A percentile compares a stretch with the other conserved stretches of the same genome.
Evolutionary conservation across 2,329 filamentous ascomycete genomes (phyloP).

Genomic region (Sarocladiaceae sp.): DNA sequence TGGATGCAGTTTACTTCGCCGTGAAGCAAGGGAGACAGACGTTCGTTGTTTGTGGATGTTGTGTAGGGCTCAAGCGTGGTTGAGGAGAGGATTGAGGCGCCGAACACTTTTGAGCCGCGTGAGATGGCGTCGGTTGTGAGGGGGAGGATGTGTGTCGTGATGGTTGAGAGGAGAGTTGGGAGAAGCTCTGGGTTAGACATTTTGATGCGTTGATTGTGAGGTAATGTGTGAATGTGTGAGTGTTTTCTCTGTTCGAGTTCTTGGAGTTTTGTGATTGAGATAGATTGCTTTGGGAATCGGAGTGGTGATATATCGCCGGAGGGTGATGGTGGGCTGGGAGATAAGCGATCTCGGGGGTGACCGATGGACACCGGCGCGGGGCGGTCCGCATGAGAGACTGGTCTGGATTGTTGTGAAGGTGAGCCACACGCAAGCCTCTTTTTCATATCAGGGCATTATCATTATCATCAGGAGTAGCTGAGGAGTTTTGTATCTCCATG

Average conservation of each 20-base stretch:
- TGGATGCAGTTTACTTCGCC: slow-evolving; percentile 60
- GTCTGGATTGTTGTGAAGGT: too few species aligned
- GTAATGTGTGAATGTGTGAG: not conserved
- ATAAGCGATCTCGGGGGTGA: not conserved
- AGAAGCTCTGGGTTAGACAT: slow-evolving; percentile 26
- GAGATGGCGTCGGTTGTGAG: slow-evolving; percentile 45
- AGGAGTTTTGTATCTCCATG: too few species aligned
- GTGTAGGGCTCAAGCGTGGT: slow-evolving; percentile 37
- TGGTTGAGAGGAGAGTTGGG: slow-evolving; percentile 33
- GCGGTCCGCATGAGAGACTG: not conserved
- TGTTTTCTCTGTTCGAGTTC: not conserved
- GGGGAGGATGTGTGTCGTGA: slow-evolving; percentile 45
- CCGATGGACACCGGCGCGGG: slow-evolving; percentile 3
- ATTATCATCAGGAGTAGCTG: too few species aligned
- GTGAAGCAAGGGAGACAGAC: slow-evolving; percentile 49
- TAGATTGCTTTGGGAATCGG: not conserved
- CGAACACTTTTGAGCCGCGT: slow-evolving; percentile 52
- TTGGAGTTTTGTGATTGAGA: not conserved
- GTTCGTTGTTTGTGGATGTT: slow-evolving; percentile 53
- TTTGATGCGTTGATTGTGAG: slow-evolving; percentile 12
- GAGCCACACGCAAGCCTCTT: too few species aligned
- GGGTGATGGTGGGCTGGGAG: not conserved
- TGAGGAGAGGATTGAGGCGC: slow-evolving; percentile 48
- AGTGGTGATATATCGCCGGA: not conserved
- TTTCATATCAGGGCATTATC: too few species aligned